Base-by-base conservation (phyloP, 441 rosid species). In the Isatis lusitanica region DNA sequence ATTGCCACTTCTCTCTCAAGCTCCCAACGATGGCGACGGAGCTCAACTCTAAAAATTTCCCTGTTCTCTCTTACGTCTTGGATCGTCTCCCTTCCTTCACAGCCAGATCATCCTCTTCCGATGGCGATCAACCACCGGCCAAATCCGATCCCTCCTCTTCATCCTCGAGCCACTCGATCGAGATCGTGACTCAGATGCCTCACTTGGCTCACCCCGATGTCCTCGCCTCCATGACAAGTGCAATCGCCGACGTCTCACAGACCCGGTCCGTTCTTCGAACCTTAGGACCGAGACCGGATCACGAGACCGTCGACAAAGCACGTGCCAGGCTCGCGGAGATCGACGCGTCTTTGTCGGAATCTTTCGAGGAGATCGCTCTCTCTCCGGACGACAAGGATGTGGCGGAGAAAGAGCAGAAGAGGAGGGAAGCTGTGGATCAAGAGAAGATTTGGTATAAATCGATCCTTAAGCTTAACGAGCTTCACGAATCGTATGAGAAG, bases 261-360 rank as follows among this genome's bases (percentile, higher is more conserved):
- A 87, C 92, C 51, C 94, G 97, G 56, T 81, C 92, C 50, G 70
- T 90, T 16, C 97, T 94, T 50, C 90, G 66, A 12, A 84, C 86
- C 61, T 84, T 94, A 12, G 98, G 98, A 7, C 93, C 94, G 0
- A 90, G 97, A 5, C 98, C 97, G 18, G 96, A 90, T 74, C 98
- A 90, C 76, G 96, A 94, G 85, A 74, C 87, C 39, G 85, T 94
- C 21, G 98, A 94, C 78, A 64, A 36, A 28, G 97, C 98, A 4
- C 89, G 78, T 50, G 59, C 84, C 3, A 85, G 82, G 16, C 86
- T 94, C 44, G 39, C 58, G 0, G 90, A 87, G 68, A 87, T 87
- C 76, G 98, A 90, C 3, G 51, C 87, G 0, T 31, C 57, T 11
- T 81, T 94, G 0, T 83, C 89, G 3, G 90, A 87, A 75, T 83